Evolutionary conservation across 2,329 filamentous ascomycete genomes (phyloP).

Genomic region (Blastomyces percursus): DNA sequence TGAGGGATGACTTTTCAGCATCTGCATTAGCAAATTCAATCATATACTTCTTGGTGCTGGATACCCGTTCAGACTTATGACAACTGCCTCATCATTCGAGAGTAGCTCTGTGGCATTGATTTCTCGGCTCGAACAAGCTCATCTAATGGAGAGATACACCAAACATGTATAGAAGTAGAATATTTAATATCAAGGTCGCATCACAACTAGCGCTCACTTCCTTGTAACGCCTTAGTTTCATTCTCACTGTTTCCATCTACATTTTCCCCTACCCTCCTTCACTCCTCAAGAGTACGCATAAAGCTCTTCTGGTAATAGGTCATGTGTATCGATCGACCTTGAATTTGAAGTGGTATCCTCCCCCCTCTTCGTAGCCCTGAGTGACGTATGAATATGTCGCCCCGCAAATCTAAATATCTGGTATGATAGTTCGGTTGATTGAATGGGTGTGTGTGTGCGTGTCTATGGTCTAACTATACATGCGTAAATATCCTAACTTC

Average conservation of each 20-base stretch:
- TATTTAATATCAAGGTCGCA: neutral
- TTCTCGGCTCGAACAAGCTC: neutral
- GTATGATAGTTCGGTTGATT: neutral
- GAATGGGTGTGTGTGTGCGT: too few species aligned
- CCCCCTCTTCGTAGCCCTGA: neutral
- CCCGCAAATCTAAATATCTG: neutral
- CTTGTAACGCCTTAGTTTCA: neutral
- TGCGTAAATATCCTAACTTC: neutral
- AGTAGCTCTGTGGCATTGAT: neutral
- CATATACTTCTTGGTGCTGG: neutral
- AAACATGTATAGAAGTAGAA: neutral
- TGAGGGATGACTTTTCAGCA: neutral
- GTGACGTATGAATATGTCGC: neutral
- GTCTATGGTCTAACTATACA: neutral
- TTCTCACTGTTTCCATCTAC: neutral
- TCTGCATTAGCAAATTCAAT: neutral
- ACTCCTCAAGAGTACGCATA: neutral
- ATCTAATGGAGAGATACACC: neutral
- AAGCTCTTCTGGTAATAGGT: neutral
- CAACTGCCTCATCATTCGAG: neutral
- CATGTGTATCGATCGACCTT: neutral
- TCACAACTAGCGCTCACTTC: neutral
- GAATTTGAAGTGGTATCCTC: neutral
- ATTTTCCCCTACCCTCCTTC: neutral
- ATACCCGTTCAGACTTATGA: neutral